Evolutionary conservation across 768 basidiomycete genomes (phyloP), one percentile per base, ranked within the genome.

Genomic region (Termitomyces sp.): DNA sequence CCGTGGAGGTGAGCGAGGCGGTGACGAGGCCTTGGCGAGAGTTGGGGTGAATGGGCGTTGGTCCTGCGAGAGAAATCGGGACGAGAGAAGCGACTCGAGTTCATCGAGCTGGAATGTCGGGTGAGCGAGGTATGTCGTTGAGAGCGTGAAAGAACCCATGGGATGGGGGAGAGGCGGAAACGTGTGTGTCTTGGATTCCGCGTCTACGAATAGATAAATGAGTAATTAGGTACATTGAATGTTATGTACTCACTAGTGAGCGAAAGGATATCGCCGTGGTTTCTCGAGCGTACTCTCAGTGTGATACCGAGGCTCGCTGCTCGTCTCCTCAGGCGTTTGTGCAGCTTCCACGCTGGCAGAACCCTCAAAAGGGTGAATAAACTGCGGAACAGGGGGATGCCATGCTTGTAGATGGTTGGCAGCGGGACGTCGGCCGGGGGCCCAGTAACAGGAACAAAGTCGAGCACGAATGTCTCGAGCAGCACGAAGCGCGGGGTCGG

Each of bases 331-430:
- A 88, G 76, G 54, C 84, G 84, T 69, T 83, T 86, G 72, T 82
- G 82, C 55, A 89, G 81, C 71, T 83, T 88, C 90, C 91, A 94
- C 0, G 88, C 78, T 18, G 92, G 92, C 4, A 92, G 80, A 28
- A 91, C 79, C 57, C 90, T 82, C 50, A 93, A 79, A 46, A 93
- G 73, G 56, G 85, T 87, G 78, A 78, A 94, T 7, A 91, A 69
- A 69, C 89, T 90, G 54, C 92, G 82, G 76, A 93, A 94, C 20
- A 92, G 81, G 36, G 89, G 82, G 67, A 94, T 93, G 39, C 88
- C 86, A 66, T 92, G 87, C 73, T 94, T 94, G 81, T 94, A 94
- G 57, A 92, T 87, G 13, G 88, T 89, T 0, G 91, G 81, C 39
- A 88, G 84, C 15, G 86, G 83, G 42, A 89, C 78, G 61, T 89